These are phyloP conservation scores for Luvunga scandens DNA, from an alignment of 345 rosid genomes.

Conservation along the genomic window DNA sequence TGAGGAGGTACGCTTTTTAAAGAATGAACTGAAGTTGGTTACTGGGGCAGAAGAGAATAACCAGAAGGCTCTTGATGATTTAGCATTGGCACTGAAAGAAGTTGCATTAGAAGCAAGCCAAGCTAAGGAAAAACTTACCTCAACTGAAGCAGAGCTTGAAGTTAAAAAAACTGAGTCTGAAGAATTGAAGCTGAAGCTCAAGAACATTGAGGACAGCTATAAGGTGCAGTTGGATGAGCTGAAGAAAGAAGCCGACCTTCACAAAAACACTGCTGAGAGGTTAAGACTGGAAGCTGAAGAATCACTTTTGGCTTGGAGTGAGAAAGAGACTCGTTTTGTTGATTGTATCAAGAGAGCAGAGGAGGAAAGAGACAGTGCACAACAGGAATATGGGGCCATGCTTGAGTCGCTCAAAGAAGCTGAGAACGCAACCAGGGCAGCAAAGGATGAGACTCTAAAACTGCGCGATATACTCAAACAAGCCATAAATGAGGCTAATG, in stretches of 20 bases:
- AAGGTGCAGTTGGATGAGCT: slow-evolving; percentile 32
- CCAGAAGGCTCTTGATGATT: slow-evolving; percentile 86
- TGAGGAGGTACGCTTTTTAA: slow-evolving; percentile 39
- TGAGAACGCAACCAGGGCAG: slow-evolving; percentile 36
- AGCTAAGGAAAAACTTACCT: slow-evolving; percentile 50
- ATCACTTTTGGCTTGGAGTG: slow-evolving; percentile 70
- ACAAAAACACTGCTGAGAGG: slow-evolving; percentile 60
- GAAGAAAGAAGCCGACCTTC: slow-evolving; percentile 49
- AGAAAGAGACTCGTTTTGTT: slow-evolving; percentile 70
- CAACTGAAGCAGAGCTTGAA: slow-evolving; percentile 43
- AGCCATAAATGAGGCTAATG: slow-evolving; percentile 82
- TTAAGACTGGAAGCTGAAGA: slow-evolving; percentile 78
- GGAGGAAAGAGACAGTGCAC: slow-evolving; percentile 52
- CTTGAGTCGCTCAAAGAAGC: slow-evolving; percentile 45
- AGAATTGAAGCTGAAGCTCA: slow-evolving; percentile 34
- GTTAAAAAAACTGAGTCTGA: slow-evolving; percentile 29
- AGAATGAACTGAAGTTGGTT: slow-evolving; percentile 45
- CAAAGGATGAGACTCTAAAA: slow-evolving; percentile 64
- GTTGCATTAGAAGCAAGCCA: slow-evolving; percentile 60
- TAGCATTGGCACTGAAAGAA: slow-evolving; percentile 75
- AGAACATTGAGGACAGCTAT: slow-evolving; percentile 31
- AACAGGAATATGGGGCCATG: slow-evolving; percentile 48
- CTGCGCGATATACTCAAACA: slow-evolving; percentile 80
- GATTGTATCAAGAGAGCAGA: slow-evolving; percentile 65
- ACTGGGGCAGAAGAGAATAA: slow-evolving; percentile 65